Conservation (phyloP, 2,329 filamentous ascomycete genomes). For the Dendryphion nanum region DNA sequence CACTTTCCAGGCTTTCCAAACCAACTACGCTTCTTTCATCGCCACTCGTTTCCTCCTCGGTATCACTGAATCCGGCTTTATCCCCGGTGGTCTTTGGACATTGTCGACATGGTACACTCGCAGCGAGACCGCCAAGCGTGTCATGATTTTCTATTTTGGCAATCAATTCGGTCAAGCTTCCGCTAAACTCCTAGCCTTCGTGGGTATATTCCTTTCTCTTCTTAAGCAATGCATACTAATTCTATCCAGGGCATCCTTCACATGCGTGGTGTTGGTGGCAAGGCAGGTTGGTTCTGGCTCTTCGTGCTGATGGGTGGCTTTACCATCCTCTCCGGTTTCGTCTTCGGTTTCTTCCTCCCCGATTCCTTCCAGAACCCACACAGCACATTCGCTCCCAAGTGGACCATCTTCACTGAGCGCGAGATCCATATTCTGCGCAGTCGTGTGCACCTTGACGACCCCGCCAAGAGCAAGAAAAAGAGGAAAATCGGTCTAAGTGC, state of each 20-base stretch:
- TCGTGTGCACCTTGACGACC: constrained; percentile 16
- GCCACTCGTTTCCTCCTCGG: constrained; percentile 40
- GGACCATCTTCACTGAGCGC: constrained; percentile 15
- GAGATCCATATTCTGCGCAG: constrained; percentile 17
- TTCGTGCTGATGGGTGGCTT: constrained; percentile 56
- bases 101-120: constrained; percentile 69
- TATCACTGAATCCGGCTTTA: constrained; percentile 49
- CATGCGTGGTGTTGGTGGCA: constrained; percentile 40
- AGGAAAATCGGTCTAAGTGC: constrained; percentile 45
- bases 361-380: constrained; percentile 13
- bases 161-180: constrained; percentile 35
- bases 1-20: constrained; percentile 68
- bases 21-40: constrained; percentile 41
- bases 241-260: constrained; percentile 41
- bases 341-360: constrained; percentile 11
- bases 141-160: constrained; percentile 44
- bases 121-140: constrained; percentile 38
- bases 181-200: constrained; percentile 37
- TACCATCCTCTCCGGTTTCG: constrained; percentile 39
- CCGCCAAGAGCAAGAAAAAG: constrained; percentile 44
- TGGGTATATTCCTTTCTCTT: no score
- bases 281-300: constrained; percentile 40
- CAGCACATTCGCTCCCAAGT: constrained; percentile 9
- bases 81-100: constrained; percentile 61
- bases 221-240: no score